A percentile compares a stretch with the other conserved stretches of the same genome.
Evolutionary conservation across 106 monocot species (phyloP).

Genomic region (Allium fistulosum): DNA sequence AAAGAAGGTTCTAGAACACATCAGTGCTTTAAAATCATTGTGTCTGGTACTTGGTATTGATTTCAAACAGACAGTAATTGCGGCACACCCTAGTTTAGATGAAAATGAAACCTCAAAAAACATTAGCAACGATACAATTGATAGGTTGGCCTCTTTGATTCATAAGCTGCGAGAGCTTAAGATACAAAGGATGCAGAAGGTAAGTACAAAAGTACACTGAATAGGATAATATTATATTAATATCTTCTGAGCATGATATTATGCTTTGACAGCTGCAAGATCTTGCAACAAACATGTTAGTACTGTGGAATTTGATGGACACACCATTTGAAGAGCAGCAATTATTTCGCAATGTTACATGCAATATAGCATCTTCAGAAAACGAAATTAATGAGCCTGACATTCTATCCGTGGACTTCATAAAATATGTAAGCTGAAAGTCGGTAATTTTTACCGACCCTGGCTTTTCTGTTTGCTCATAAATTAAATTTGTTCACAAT

Average conservation of each 20-base stretch:
- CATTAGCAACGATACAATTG: constrained; percentile 53
- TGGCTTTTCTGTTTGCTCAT: neutral
- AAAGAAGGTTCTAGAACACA: constrained; percentile 53
- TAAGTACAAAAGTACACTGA: constrained; percentile 9
- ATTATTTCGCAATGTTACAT: constrained; percentile 42
- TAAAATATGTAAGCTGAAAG: constrained; percentile 37
- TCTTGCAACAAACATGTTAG: constrained; percentile 50
- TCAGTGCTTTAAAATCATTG: constrained; percentile 40
- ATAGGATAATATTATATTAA: too few species aligned
- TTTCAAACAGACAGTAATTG: constrained; percentile 42
- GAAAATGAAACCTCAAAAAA: constrained; percentile 41
- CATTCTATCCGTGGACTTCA: constrained; percentile 32
- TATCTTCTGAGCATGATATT: neutral
- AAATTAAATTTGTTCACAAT: neutral
- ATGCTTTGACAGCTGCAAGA: constrained; percentile 53
- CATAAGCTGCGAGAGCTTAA: constrained; percentile 62
- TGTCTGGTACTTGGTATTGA: constrained; percentile 83
- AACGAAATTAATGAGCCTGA: constrained; percentile 50
- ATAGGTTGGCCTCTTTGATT: constrained; percentile 36
- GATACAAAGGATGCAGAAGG: constrained; percentile 91
- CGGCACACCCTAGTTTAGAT: constrained; percentile 62
- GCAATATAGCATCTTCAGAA: constrained; percentile 63
- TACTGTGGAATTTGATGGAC: constrained; percentile 68
- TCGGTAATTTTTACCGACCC: neutral
- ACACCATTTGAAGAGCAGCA: constrained; percentile 69